Conservation (phyloP, 2,329 filamentous ascomycete species). For the Penicillium aurantiogriseum region DNA sequence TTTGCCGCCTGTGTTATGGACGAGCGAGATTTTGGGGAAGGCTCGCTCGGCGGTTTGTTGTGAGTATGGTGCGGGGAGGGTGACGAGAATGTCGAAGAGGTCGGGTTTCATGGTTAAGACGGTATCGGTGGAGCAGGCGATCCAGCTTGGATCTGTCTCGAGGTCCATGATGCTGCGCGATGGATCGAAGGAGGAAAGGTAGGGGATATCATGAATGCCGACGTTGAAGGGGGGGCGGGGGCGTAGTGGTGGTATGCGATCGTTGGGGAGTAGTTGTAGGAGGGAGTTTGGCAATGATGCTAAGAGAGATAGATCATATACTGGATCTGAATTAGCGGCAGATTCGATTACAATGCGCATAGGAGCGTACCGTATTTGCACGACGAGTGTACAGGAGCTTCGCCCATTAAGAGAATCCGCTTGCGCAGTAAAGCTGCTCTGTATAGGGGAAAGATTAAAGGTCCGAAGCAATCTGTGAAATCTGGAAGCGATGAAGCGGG, state of each 20-base stretch:
- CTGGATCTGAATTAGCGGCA: slow-evolving; percentile 48
- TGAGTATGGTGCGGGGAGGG: slow-evolving; percentile 66
- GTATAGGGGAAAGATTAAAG: slow-evolving; percentile 86
- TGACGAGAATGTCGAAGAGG: slow-evolving; percentile 86
- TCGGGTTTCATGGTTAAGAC: slow-evolving; percentile 82
- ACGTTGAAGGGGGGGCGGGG: slow-evolving; percentile 86
- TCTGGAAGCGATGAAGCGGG: slow-evolving; percentile 79
- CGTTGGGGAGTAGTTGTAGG: slow-evolving; percentile 64
- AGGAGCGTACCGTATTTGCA: slow-evolving; percentile 77
- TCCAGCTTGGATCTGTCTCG: slow-evolving; percentile 64
- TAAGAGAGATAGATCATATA: slow-evolving; percentile 91
- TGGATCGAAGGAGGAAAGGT: slow-evolving; percentile 64
- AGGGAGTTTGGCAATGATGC: slow-evolving; percentile 80
- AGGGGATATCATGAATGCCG: slow-evolving; percentile 87
- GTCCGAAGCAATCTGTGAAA: slow-evolving; percentile 80
- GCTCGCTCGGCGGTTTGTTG: slow-evolving; percentile 58
- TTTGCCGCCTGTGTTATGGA: slow-evolving; percentile 57
- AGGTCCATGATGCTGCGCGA: slow-evolving; percentile 38
- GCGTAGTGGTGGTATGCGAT: slow-evolving; percentile 60
- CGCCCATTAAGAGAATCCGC: slow-evolving; percentile 80
- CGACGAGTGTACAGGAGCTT: slow-evolving; percentile 77
- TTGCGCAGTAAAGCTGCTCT: slow-evolving; percentile 82
- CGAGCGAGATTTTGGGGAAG: slow-evolving; percentile 74
- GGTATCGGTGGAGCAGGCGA: slow-evolving; percentile 93
- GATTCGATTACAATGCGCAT: background rate